Evolutionary conservation across 495 filamentous ascomycete genomes (phyloP).

Genomic region (Aspergillus haitiensis): DNA sequence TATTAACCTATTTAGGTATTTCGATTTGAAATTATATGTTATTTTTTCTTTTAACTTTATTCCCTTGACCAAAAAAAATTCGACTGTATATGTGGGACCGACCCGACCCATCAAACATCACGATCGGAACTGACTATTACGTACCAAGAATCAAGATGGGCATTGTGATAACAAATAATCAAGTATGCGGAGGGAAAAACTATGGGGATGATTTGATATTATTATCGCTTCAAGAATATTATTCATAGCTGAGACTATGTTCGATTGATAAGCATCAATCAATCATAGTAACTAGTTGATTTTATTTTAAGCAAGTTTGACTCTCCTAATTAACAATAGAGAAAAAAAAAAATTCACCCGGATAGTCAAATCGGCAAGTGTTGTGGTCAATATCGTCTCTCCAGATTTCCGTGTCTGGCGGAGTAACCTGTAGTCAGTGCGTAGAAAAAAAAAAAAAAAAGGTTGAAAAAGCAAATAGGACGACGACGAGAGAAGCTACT

Average conservation of each 20-base stretch:
- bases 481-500: constrained; percentile 3
- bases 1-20: too few species aligned
- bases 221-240: background rate
- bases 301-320: too few species aligned
- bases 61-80: too few species aligned
- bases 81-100: too few species aligned
- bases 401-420: background rate
- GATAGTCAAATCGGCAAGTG: constrained; percentile 3
- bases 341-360: background rate
- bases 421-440: background rate
- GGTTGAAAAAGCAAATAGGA: constrained; percentile 7
- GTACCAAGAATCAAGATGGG: too few species aligned
- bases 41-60: too few species aligned
- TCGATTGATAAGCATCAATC: background rate
- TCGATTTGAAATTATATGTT: too few species aligned
- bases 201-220: constrained; percentile 1
- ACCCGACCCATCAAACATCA: too few species aligned
- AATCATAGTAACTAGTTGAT: background rate
- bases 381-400: background rate
- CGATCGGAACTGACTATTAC: too few species aligned
- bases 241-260: background rate
- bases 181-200: too few species aligned
- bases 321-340: too few species aligned
- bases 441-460: constrained; percentile 16
- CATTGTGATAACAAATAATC: too few species aligned